Base-by-base conservation (phyloP, 2,329 filamentous ascomycete genomes). In the Ceratocystis cubensis region DNA sequence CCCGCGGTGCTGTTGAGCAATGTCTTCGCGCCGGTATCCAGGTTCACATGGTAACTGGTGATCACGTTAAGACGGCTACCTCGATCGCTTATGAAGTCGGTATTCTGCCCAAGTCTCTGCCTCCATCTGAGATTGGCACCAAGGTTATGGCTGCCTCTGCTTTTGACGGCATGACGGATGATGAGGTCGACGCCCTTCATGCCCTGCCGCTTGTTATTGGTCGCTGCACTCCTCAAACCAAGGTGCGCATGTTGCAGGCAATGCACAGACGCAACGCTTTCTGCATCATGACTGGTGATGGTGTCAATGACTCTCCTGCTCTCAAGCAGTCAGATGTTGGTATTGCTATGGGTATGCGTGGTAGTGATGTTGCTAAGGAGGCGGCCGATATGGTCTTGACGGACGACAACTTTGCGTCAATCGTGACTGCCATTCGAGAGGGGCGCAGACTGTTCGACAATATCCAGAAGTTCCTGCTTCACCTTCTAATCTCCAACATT, bases 331-430 rank as follows among this genome's bases (percentile, higher is more conserved):
- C 87, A 4, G 87, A 90, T 71, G 86, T 91, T 17, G 87, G 87
- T 71, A 89, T 90, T 70, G 87, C 87, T 69, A 90, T 89, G 87
- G 86, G 87, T 61, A 78, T 84, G 69, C 80, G 84, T 53, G 87
- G 87, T 17, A 87, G 84, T 57, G 87, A 89, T 72, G 87, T 90
- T 8, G 87, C 87, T 69, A 89, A 89, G 72, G 86, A 94, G 75
- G 90, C 90, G 2, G 88, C 89, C 0, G 90, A 95, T 72, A 94
- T 96, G 81, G 89, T 95, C 45, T 78, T 96, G 50, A 91, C 89
- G 0, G 89, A 94, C 73, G 90, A 94, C 75, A 92, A 95, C 76
- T 95, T 95, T 73, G 88, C 90, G 10, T 91, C 87, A 33, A 89
- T 89, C 66, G 81, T 89, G 50, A 86, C 84, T n/a, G 86, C 84